Evolutionary conservation across 2,329 filamentous ascomycete species (phyloP).

Genomic region (Exophiala calicioides): DNA sequence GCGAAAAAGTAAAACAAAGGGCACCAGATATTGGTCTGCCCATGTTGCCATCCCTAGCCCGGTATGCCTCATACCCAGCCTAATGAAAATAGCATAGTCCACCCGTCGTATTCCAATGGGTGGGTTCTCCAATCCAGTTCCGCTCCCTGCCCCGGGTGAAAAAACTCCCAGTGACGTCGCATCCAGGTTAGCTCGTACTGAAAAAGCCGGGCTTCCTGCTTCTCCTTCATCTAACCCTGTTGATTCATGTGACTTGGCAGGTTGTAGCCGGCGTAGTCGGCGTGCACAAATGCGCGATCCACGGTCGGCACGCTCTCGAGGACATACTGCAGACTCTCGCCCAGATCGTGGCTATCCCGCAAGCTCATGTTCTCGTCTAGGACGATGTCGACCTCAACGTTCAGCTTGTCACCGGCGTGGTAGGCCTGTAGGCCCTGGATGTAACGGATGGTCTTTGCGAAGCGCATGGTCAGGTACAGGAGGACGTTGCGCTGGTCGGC

Average conservation of each 20-base stretch:
- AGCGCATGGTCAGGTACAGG: constrained; percentile 90
- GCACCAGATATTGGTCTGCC: too few species aligned
- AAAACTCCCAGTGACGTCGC: too few species aligned
- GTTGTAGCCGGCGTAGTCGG: constrained; percentile 42
- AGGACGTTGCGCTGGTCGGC: constrained; percentile 82
- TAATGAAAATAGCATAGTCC: too few species aligned
- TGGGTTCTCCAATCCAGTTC: too few species aligned
- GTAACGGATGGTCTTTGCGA: constrained; percentile 81
- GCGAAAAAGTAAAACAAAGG: too few species aligned
- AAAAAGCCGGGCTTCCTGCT: too few species aligned
- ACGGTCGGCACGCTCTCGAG: constrained; percentile 81
- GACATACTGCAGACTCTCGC: constrained; percentile 78
- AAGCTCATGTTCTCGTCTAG: constrained; percentile 73
- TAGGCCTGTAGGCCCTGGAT: constrained; percentile 85
- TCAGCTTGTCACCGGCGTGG: constrained; percentile 81
- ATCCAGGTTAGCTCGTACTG: too few species aligned
- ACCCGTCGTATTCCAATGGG: too few species aligned
- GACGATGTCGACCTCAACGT: constrained; percentile 81
- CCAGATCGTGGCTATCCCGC: constrained; percentile 78
- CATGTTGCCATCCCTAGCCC: too few species aligned
- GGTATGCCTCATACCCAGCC: too few species aligned
- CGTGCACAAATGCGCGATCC: constrained; percentile 68
- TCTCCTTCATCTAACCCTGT: constrained; percentile 20
- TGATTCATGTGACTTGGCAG: constrained; percentile 44
- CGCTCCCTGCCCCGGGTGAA: too few species aligned